phyloP scores from a whole-genome alignment of 371 early-diverging fungal genomes.

The Coemansia sp. region DNA sequence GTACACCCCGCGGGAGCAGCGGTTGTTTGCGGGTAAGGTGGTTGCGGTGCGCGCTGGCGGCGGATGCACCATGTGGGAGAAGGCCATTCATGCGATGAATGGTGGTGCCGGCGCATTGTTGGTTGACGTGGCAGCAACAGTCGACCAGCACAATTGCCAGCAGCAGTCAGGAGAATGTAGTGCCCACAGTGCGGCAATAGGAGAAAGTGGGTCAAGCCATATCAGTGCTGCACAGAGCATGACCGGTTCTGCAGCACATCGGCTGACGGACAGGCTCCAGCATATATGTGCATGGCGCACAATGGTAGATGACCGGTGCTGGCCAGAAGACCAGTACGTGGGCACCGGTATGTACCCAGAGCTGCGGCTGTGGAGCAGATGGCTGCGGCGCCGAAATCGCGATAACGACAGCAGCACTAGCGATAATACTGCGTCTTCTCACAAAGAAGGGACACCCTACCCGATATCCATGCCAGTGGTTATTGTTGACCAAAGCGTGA shows the following conservation, averaged over 20 bases:
- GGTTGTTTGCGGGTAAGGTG: constrained; percentile 25
- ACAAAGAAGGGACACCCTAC: neutral
- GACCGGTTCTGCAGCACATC: neutral
- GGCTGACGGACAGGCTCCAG: constrained; percentile 16
- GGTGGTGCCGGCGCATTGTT: constrained; percentile 49
- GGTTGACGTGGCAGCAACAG: constrained; percentile 6
- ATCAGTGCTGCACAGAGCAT: constrained; percentile 8
- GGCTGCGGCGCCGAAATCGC: neutral
- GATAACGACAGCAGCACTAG: neutral
- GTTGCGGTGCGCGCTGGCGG: constrained; percentile 42
- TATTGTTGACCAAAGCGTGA: constrained; percentile 19
- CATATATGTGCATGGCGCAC: constrained; percentile 15
- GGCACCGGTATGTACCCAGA: neutral
- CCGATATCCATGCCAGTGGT: constrained; percentile 38
- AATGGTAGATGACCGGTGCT: constrained; percentile 5
- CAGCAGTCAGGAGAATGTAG: constrained; percentile 2
- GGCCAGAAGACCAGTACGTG: constrained; percentile 15
- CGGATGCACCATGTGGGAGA: constrained; percentile 45
- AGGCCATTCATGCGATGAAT: constrained; percentile 43
- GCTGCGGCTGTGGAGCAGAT: neutral
- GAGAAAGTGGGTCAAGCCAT: constrained; percentile 2
- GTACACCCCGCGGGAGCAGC: constrained; percentile 40
- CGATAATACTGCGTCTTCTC: neutral
- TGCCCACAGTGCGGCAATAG: constrained; percentile 8
- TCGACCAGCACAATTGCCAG: neutral